Evolutionary conservation across 192 early-diverging fungal genomes (phyloP).

Genomic region (Coemansia sp.): DNA sequence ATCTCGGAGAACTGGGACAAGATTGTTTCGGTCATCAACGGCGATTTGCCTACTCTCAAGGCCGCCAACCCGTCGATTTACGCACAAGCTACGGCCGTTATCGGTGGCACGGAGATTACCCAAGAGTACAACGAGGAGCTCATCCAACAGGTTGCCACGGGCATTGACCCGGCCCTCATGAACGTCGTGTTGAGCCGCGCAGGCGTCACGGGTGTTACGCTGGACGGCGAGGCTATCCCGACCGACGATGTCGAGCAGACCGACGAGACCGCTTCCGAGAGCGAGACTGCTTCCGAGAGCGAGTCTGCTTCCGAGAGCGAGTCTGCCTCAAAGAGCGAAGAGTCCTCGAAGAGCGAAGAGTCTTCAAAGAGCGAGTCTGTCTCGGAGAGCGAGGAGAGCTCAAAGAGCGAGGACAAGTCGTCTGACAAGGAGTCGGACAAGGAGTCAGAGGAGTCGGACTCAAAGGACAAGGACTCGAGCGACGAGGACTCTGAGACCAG

Average conservation of each 20-base stretch:
- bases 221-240: constrained; percentile 32
- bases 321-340: background rate
- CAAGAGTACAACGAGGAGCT: constrained; percentile 28
- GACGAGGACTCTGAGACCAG: constrained; percentile 10
- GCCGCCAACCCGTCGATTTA: constrained; percentile 39
- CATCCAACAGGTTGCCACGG: constrained; percentile 49
- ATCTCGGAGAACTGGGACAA: constrained; percentile 40
- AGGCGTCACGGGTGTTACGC: constrained; percentile 39
- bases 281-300: background rate
- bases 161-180: constrained; percentile 44
- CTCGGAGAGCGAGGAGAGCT: background rate
- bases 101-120: constrained; percentile 41
- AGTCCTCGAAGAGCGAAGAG: background rate
- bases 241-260: background rate
- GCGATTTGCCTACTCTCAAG: constrained; percentile 34
- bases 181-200: constrained; percentile 46
- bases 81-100: constrained; percentile 36
- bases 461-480: background rate
- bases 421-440: background rate
- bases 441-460: constrained; percentile 9
- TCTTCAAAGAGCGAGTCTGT: background rate
- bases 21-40: constrained; percentile 39
- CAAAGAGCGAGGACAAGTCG: background rate
- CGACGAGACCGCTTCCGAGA: background rate
- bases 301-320: background rate